Percentiles rank a stretch among this genome's conserved stretches.
Evolutionary conservation across 179 eudicot genomes (phyloP).

Genomic region (Drosera spatulata): DNA sequence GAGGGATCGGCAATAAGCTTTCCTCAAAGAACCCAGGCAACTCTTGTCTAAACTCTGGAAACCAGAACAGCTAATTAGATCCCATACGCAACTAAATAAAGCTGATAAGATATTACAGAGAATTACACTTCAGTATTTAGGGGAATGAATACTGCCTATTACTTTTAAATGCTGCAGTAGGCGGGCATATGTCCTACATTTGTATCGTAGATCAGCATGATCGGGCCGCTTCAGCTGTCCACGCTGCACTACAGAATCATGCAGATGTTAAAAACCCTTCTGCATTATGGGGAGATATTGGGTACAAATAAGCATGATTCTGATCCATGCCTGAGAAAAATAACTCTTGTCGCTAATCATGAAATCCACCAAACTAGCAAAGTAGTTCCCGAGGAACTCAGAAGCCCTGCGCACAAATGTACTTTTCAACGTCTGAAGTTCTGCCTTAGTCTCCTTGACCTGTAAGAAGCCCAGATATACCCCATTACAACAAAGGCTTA

Average conservation of each 20-base stretch:
- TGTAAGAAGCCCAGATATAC: conserved; percentile 15
- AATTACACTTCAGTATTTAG: not conserved
- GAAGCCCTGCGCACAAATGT: conserved; percentile 89
- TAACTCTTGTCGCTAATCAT: conserved; percentile 95
- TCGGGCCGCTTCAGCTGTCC: conserved; percentile 97
- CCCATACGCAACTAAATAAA: conserved; percentile 1
- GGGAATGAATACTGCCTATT: not conserved
- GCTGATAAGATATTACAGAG: conserved; percentile 5
- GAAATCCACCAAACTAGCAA: conserved; percentile 91
- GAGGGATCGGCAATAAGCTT: conserved; percentile 90
- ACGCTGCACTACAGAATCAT: conserved; percentile 48
- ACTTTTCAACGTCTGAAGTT: conserved; percentile 65
- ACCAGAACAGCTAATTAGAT: not conserved
- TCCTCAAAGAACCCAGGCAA: conserved; percentile 76
- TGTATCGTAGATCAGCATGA: conserved; percentile 92
- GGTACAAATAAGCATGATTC: not conserved
- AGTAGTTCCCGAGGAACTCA: conserved; percentile 79
- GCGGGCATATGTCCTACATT: conserved; percentile 98
- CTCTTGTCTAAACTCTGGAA: conserved; percentile 76
- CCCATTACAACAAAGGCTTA: conserved; percentile 4
- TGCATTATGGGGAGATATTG: not conserved
- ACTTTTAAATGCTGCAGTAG: conserved; percentile 95
- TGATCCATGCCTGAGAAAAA: conserved; percentile 74
- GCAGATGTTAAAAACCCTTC: conserved; percentile 6
- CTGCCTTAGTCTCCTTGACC: conserved; percentile 85